phyloP scores from a whole-genome alignment of 305 asterid genomes.

The Fraxinus platypoda region DNA sequence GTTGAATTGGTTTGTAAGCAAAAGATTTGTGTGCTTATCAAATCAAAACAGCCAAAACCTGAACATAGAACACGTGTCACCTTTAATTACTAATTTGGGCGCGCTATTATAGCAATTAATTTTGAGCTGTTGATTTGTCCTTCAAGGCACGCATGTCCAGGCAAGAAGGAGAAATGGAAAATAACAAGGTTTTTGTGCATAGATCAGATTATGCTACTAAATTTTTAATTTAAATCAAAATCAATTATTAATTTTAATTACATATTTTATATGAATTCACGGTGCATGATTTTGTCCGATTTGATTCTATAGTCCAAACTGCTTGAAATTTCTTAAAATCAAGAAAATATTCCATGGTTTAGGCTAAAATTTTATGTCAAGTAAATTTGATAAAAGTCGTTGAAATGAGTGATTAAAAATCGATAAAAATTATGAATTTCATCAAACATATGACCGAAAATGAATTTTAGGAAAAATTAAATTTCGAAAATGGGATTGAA shows the following conservation, averaged over 20 bases:
- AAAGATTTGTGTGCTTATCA: neutral
- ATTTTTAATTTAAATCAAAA: no score
- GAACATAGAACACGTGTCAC: neutral
- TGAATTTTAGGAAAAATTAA: no score
- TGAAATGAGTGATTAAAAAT: neutral
- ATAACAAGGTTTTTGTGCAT: neutral
- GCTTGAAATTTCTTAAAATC: neutral
- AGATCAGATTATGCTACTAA: neutral
- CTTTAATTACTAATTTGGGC: neutral
- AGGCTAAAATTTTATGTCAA: neutral
- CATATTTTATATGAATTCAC: no score
- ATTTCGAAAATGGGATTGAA: neutral
- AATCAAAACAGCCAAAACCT: slow-evolving; percentile 11
- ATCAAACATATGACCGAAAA: no score
- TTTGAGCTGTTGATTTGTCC: neutral
- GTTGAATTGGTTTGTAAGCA: neutral
- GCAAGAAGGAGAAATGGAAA: neutral
- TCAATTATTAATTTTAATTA: no score
- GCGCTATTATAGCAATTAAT: neutral
- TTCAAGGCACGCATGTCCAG: neutral
- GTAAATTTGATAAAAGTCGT: no score
- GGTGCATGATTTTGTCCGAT: no score
- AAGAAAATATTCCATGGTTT: neutral
- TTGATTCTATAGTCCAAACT: neutral
- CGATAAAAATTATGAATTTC: no score